A percentile compares a stretch with the other conserved stretches of the same genome.
Conservation (phyloP, 257 asterid genomes). For the Jasminum sambac region DNA sequence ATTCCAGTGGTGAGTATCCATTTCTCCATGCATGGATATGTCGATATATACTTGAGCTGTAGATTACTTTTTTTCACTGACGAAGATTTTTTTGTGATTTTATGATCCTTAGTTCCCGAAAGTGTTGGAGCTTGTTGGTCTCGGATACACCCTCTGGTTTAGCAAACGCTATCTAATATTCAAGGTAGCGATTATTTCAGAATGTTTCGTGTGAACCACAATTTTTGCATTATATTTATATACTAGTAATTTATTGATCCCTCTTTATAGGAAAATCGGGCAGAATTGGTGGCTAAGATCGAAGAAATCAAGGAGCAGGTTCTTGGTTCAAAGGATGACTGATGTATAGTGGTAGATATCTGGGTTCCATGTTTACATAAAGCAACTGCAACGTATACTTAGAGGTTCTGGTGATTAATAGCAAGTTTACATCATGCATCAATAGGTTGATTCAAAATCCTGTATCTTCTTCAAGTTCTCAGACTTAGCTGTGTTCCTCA, state of each 20-base stretch:
- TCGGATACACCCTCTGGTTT: conserved; percentile 81
- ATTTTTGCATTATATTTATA: not conserved
- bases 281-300: conserved; percentile 53
- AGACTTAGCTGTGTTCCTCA: not conserved
- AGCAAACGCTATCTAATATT: conserved; percentile 65
- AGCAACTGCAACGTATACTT: conserved; percentile 18
- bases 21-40: not conserved
- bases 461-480: not conserved
- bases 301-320: conserved; percentile 68
- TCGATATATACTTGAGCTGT: not conserved
- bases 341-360: conserved; percentile 9
- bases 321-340: conserved; percentile 47
- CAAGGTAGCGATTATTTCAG: conserved; percentile 47
- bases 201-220: not conserved
- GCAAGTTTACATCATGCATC: not conserved
- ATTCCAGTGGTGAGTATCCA: conserved; percentile 62
- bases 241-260: not conserved
- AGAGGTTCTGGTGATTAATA: conserved; percentile 15
- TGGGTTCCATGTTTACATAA: not conserved
- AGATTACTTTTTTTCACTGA: conserved; percentile 11
- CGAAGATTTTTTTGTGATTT: not conserved
- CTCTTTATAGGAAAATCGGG: conserved; percentile 64
- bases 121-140: conserved; percentile 70
- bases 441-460: not conserved
- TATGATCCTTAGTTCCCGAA: conserved; percentile 56